Percentiles rank a stretch among this genome's conserved stretches.
These are phyloP conservation scores for Neurospora tetraspora DNA, from an alignment of 495 filamentous ascomycete genomes.

Conservation along the genomic window DNA sequence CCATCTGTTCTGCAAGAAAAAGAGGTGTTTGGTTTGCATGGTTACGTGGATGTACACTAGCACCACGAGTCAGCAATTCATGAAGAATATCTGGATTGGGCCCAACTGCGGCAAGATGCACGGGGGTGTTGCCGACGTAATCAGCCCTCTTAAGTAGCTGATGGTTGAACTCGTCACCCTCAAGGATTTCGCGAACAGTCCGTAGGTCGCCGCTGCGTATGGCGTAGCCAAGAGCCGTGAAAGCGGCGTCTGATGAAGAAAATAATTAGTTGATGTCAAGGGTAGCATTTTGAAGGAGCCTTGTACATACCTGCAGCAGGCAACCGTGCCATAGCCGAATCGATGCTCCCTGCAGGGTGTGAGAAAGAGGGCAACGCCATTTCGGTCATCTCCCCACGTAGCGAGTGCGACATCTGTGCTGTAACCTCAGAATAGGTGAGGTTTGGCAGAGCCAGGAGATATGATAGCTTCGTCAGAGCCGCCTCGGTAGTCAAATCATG, in stretches of 20 bases:
- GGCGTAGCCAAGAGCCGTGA: conserved; percentile 73
- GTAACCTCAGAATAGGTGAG: conserved; percentile 53
- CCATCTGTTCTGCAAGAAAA: conserved; percentile 56
- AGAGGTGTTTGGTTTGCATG: conserved; percentile 71
- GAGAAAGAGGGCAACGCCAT: conserved; percentile 51
- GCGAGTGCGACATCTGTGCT: conserved; percentile 58
- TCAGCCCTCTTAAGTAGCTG: conserved; percentile 69
- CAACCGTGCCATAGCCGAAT: conserved; percentile 21
- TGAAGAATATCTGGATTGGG: conserved; percentile 48
- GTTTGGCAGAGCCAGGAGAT: conserved; percentile 62
- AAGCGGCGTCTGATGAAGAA: conserved; percentile 31
- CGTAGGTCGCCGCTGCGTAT: conserved; percentile 63
- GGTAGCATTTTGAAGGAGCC: conserved; percentile 14
- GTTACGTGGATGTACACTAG: conserved; percentile 81
- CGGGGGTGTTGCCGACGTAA: conserved; percentile 83
- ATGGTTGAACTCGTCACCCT: conserved; percentile 42
- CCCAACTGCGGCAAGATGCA: conserved; percentile 48
- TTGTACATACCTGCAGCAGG: conserved; percentile 20
- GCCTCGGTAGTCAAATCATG: conserved; percentile 91
- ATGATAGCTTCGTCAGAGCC: conserved; percentile 87
- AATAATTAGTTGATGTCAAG: conserved; percentile 15
- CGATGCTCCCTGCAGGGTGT: conserved; percentile 51
- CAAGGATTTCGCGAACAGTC: conserved; percentile 54
- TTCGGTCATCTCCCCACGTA: conserved; percentile 85
- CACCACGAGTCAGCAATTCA: conserved; percentile 65